Evolutionary conservation across 768 basidiomycete species (phyloP).

Genomic region (Hericium coralloides): DNA sequence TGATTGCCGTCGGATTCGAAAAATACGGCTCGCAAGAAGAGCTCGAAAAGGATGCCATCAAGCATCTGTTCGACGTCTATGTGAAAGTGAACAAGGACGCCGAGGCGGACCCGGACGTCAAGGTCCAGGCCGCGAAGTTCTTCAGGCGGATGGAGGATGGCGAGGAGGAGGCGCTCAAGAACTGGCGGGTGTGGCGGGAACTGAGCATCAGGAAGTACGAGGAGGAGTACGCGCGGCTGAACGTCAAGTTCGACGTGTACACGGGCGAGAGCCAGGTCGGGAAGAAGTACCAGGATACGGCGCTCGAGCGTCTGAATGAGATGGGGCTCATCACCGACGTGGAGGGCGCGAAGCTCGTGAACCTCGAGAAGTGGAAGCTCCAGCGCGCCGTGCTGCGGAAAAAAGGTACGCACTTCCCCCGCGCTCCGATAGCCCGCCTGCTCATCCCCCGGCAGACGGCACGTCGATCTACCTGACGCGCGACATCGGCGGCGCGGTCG

Average conservation of each 20-base stretch:
- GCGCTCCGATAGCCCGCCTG: not conserved
- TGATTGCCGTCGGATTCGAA: conserved; percentile 87
- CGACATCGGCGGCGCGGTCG: conserved; percentile 89
- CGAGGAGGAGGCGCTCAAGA: conserved; percentile 70
- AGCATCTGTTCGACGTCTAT: conserved; percentile 91
- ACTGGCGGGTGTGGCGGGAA: conserved; percentile 92
- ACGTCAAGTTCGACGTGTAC: conserved; percentile 88
- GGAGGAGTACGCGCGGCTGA: conserved; percentile 80
- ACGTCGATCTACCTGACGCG: conserved; percentile 92
- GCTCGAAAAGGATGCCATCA: conserved; percentile 83
- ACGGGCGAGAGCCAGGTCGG: conserved; percentile 83
- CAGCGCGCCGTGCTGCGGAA: conserved; percentile 88
- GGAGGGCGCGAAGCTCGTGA: conserved; percentile 79
- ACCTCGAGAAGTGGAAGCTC: conserved; percentile 85
- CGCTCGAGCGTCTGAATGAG: conserved; percentile 56
- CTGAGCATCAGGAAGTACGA: conserved; percentile 85
- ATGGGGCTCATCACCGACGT: conserved; percentile 68
- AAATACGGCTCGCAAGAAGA: conserved; percentile 83
- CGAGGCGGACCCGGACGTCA: conserved; percentile 60
- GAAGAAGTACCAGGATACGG: conserved; percentile 63
- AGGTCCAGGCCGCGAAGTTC: conserved; percentile 69
- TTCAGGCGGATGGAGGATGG: conserved; percentile 96
- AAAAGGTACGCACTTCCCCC: conserved; percentile 40
- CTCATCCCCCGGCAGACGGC: conserved; percentile 51
- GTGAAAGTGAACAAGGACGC: conserved; percentile 90